Evolutionary conservation across 106 monocot species (phyloP), one percentile per base, ranked within the genome.

Genomic region (Hemerocallis citrina): DNA sequence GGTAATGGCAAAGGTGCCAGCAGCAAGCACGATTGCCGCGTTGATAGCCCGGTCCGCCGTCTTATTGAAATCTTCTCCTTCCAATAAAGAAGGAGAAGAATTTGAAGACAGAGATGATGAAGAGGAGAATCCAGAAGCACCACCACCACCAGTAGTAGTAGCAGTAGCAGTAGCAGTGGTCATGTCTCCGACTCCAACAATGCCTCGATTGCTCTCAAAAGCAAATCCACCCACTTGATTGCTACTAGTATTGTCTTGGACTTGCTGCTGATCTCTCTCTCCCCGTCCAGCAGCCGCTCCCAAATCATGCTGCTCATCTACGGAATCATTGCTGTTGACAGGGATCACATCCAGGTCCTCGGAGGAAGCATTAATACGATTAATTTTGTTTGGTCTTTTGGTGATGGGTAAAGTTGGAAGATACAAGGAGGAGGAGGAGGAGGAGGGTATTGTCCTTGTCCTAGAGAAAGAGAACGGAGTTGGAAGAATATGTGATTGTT

Each of bases 1-100:
- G 32, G 86, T 89, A 65, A 94, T 71, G 56, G 86, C 86, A 48
- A 80, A 89, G 52, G 86, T 76, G 15, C 94, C 86, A 5, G 89
- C 89, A 7, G 83, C 83, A 20, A 94, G 86, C 49, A 89, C 94
- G 31, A 94, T 80, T 27, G 85, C 52, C 1, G 94, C 80, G 71
- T 94, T 94, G 69, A 94, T 82, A 22, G 61, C 70, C 50, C 89
- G 59, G 52, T 94, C 89, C n/a, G 66, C 67, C 32, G 21, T 50
- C 59, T 37, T 59, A 13, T 25, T 5, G 7, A 59, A 39, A 19
- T 59, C 37, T 6, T 59, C 59, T 12, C 52, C 52, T 28, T 25
- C 49, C 49, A 49, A 25, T 13, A 41, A 13, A 2, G 4, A 3
- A 1, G 4, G 46, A 46, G 46, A 46, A 46, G 52, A 54, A n/a